Conservation (phyloP, 495 filamentous ascomycete species). For the Trichoderma orchidacearum region DNA sequence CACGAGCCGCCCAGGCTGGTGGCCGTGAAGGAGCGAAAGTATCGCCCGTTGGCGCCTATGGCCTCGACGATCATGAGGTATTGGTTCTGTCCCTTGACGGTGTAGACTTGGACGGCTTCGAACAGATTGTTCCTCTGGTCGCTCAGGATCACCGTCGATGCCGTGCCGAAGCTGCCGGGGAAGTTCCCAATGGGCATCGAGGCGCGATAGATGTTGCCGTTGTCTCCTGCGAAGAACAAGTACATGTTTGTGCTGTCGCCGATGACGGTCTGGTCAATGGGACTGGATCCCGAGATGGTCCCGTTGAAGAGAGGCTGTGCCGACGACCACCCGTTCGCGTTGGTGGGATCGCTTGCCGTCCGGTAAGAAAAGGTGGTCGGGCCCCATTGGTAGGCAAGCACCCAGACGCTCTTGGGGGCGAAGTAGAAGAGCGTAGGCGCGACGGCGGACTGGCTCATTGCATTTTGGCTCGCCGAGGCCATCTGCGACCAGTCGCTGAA, state of each 20-base stretch:
- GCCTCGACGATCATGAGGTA: conserved; percentile 55
- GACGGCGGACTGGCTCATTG: conserved; percentile 33
- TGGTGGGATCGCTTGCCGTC: conserved; percentile 42
- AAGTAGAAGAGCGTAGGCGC: conserved; percentile 52
- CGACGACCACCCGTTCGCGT: conserved; percentile 41
- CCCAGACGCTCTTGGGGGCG: conserved; percentile 42
- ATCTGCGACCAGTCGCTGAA: conserved; percentile 43
- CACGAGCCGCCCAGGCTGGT: conserved; percentile 36
- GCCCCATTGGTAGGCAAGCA: conserved; percentile 50
- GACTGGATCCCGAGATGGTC: conserved; percentile 32
- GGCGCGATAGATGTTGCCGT: conserved; percentile 49
- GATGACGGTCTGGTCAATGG: conserved; percentile 48
- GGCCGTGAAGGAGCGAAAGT: conserved; percentile 52
- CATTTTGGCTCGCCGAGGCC: conserved; percentile 37
- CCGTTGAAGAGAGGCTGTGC: conserved; percentile 41
- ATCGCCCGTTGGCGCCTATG: conserved; percentile 41
- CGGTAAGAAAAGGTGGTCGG: conserved; percentile 41
- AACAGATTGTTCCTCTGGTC: conserved; percentile 42
- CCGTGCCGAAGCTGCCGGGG: conserved; percentile 41
- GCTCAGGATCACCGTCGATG: conserved; percentile 31
- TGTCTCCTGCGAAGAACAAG: conserved; percentile 52
- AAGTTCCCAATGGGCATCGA: conserved; percentile 46
- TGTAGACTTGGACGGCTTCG: conserved; percentile 53
- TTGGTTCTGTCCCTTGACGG: conserved; percentile 32
- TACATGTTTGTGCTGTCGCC: conserved; percentile 45